Base-by-base conservation (phyloP, 106 monocot genomes). In the Allium sativum region DNA sequence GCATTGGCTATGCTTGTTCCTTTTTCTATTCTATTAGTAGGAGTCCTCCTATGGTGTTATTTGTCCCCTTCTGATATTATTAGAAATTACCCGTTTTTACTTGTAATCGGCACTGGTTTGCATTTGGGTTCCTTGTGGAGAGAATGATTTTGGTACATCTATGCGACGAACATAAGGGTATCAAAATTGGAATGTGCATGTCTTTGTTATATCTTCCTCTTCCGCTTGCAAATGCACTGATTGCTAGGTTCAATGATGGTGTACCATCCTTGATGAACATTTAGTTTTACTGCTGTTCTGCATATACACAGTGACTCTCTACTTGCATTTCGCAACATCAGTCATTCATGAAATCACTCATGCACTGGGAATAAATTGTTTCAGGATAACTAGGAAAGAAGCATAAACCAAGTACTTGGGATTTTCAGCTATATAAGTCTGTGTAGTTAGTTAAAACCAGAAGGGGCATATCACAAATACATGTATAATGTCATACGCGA, bases 111-210 rank as follows among this genome's bases (percentile, higher is more conserved):
- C 58, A 83, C 91, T 67, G 96, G 96, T 91, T 98, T 80, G 84
- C 91, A 59, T 98, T 98, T 98, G 96, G 96, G 12, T 98, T 64
- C 70, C 84, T 98, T 66, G 96, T 98, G 74, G 96, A 91, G 44
- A 88, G 91, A 56, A 85, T 98, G 91, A 98, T 98, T 73, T 69
- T 98, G 42, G 96, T 91, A 44, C 96, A 98, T 70, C 80, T 98
- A 10, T 98, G 96, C 77, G 96, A 98, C 70, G 96, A 98, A 69
- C 87, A 84, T 16, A 91, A 88, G 73, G 96, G 96, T 17, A 78
- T 98, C 65, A 98, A 98, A 74, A 88, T 91, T 72, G 90, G 82
- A 61, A 98, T 98, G 96, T 98, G 91, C 80, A 74, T 91, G 96
- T 84, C 96, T 10, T 73, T 98, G 16, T 21, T 84, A 59, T 88